phyloP scores from a whole-genome alignment of 306 rosid genomes.

The Cicer judaicum region DNA sequence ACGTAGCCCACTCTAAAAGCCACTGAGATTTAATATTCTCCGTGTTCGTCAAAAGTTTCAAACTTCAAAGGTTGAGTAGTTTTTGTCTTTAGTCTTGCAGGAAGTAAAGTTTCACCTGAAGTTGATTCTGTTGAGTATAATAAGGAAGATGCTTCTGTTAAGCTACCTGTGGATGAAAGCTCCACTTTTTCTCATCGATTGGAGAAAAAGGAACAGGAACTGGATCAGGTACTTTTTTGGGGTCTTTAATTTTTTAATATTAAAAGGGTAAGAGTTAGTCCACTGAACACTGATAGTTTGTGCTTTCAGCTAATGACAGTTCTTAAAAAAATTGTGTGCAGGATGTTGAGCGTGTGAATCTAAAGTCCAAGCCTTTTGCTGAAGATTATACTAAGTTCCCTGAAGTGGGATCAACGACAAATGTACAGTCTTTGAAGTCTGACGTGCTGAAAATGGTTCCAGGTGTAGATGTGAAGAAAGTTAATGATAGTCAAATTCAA shows the following conservation, averaged over 20 bases:
- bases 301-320: constrained; percentile 35
- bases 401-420: constrained; percentile 46
- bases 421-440: constrained; percentile 47
- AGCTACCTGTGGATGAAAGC: constrained; percentile 45
- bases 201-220: constrained; percentile 53
- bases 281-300: constrained; percentile 29
- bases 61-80: constrained; percentile 38
- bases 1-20: not conserved
- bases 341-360: constrained; percentile 51
- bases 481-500: constrained; percentile 34
- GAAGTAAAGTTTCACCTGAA: constrained; percentile 50
- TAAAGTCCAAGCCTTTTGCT: constrained; percentile 35
- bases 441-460: constrained; percentile 46
- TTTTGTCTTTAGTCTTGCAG: constrained; percentile 58
- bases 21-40: constrained; percentile 1
- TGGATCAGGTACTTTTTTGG: constrained; percentile 41
- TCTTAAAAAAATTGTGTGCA: constrained; percentile 49
- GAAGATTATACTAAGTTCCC: constrained; percentile 44
- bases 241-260: constrained; percentile 40
- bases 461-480: constrained; percentile 36
- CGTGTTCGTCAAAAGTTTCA: constrained; percentile 10
- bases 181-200: constrained; percentile 43
- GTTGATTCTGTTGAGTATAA: constrained; percentile 52
- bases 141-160: constrained; percentile 50
- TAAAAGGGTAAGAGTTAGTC: constrained; percentile 44